phyloP scores from a whole-genome alignment of 148 eudicot genomes.

The Fagopyrum esculentum region DNA sequence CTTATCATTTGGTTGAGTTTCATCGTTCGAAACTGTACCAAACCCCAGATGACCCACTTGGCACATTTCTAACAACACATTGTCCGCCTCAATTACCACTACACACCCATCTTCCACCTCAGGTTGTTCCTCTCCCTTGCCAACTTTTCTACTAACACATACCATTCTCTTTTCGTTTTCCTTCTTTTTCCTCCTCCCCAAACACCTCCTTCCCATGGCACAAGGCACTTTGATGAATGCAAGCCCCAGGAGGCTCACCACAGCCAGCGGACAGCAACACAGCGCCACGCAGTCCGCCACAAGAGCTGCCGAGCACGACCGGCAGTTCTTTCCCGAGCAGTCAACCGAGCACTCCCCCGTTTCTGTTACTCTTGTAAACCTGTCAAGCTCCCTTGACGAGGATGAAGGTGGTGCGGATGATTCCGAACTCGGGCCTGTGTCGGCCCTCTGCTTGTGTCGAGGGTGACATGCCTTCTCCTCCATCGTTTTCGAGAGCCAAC shows the following conservation, averaged over 20 bases:
- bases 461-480: conserved; percentile 1
- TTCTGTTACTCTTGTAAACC: conserved; percentile 18
- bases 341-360: conserved; percentile 32
- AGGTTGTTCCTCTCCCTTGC: conserved; percentile 9
- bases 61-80: conserved; percentile 60
- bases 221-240: conserved; percentile 75
- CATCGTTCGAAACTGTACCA: conserved; percentile 82
- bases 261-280: conserved; percentile 80
- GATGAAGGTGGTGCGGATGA: neutral
- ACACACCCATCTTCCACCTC: conserved; percentile 37
- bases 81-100: conserved; percentile 49
- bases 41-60: conserved; percentile 87
- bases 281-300: conserved; percentile 86
- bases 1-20: conserved; percentile 41
- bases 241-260: conserved; percentile 51
- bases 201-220: conserved; percentile 49
- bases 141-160: neutral
- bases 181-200: conserved; percentile 35
- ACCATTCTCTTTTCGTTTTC: conserved; percentile 15
- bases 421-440: neutral
- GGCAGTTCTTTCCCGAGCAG: conserved; percentile 67
- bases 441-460: neutral
- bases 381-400: neutral
- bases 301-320: conserved; percentile 59
- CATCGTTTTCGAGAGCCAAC: neutral